Evolutionary conservation across 352 stramenopile species (phyloP).

Genomic region (Phytophthora europaea): DNA sequence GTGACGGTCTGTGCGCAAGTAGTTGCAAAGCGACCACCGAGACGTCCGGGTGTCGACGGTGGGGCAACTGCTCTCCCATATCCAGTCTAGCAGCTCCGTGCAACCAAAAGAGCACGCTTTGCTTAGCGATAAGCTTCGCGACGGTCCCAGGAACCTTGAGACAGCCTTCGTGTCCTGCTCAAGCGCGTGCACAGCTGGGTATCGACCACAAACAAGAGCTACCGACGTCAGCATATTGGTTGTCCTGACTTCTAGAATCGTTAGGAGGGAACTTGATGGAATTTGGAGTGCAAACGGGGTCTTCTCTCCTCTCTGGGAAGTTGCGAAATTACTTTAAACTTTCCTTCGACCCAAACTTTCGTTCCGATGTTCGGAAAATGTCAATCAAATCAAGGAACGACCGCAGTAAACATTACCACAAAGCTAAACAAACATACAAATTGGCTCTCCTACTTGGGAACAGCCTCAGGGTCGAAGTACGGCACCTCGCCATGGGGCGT

Average conservation of each 20-base stretch:
- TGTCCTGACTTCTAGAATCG: no score
- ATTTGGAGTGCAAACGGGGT: no score
- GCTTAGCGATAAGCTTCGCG: background rate
- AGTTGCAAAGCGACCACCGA: background rate
- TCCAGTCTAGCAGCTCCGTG: background rate
- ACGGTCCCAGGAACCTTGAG: background rate
- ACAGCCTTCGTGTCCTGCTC: background rate
- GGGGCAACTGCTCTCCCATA: background rate
- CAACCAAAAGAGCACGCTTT: background rate
- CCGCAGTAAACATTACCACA: background rate
- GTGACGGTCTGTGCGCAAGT: background rate
- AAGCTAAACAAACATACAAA: no score
- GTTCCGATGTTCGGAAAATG: no score
- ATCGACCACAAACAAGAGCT: no score
- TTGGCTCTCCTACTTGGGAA: slow-evolving; percentile 15
- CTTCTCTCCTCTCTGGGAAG: no score
- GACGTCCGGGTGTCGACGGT: background rate
- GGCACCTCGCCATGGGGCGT: slow-evolving; percentile 32
- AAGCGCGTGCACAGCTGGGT: no score
- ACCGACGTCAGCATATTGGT: no score
- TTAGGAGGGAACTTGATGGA: no score
- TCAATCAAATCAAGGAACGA: background rate
- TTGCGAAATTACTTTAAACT: no score
- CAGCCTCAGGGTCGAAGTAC: slow-evolving; percentile 29
- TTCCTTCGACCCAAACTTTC: no score